Evolutionary conservation across 345 rosid genomes (phyloP).

Genomic region (Lepidium aucheri): DNA sequence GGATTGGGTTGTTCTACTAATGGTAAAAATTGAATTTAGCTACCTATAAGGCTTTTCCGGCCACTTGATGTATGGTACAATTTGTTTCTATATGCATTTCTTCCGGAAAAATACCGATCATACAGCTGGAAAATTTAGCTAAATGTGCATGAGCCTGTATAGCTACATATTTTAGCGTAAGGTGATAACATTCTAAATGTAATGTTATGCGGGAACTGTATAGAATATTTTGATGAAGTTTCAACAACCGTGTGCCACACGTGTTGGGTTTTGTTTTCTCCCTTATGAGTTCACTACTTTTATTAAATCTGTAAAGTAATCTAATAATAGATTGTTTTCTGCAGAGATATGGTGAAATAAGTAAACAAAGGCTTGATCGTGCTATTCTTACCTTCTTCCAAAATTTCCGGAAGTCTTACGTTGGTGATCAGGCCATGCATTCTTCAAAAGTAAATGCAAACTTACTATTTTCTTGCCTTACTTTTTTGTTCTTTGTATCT

Average conservation of each 20-base stretch:
- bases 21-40: background rate
- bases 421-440: constrained; percentile 99
- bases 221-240: constrained; percentile 1
- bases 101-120: background rate
- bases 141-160: background rate
- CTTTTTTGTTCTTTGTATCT: background rate
- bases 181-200: background rate
- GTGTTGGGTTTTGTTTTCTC: background rate
- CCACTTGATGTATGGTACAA: background rate
- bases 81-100: background rate
- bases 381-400: constrained; percentile 98
- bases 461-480: background rate
- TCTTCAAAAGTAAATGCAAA: constrained; percentile 74
- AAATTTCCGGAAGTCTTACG: constrained; percentile 94
- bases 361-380: constrained; percentile 96
- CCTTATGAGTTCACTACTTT: constrained; percentile 5
- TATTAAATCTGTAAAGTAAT: constrained; percentile 7
- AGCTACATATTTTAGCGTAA: background rate
- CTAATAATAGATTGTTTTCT: background rate
- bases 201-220: background rate
- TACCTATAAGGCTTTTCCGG: background rate
- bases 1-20: background rate
- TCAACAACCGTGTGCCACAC: background rate
- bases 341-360: constrained; percentile 87
- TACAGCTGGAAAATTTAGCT: background rate